Conservation (phyloP, 345 rosid genomes). For the Physaria fendleri region DNA sequence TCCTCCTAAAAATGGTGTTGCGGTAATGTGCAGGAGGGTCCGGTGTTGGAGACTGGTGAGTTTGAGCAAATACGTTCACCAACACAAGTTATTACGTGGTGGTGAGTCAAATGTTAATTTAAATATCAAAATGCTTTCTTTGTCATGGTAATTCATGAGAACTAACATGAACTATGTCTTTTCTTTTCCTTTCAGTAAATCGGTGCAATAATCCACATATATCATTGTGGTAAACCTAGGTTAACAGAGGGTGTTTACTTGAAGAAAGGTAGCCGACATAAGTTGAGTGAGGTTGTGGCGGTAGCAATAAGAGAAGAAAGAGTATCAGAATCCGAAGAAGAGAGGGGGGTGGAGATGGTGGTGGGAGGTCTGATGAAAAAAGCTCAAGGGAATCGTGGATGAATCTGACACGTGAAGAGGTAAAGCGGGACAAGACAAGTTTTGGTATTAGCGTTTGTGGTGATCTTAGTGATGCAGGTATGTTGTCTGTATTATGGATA, state of each 20-base stretch:
- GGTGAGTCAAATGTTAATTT: too few species aligned
- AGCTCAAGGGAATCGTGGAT: constrained; percentile 30
- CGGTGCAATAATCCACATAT: too few species aligned
- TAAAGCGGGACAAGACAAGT: constrained; percentile 53
- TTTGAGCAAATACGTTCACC: too few species aligned
- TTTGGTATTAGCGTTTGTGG: constrained; percentile 51
- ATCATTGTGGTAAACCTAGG: constrained; percentile 9
- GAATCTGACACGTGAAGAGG: constrained; percentile 37
- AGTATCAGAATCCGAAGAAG: constrained; percentile 23
- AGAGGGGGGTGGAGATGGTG: constrained; percentile 17
- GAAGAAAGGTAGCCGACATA: constrained; percentile 18
- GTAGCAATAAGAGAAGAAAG: constrained; percentile 33
- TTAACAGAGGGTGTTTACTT: neutral
- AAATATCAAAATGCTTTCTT: too few species aligned
- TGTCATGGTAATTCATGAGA: too few species aligned
- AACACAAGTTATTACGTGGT: too few species aligned
- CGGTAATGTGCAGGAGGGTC: too few species aligned
- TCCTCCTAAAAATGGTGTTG: too few species aligned
- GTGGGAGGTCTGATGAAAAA: constrained; percentile 24
- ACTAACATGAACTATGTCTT: too few species aligned
- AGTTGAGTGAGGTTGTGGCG: constrained; percentile 26
- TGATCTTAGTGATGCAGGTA: constrained; percentile 92
- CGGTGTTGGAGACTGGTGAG: too few species aligned
- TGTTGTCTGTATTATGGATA: neutral
- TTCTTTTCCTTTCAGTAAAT: too few species aligned